These are phyloP conservation scores for Hemileccinum impolitum DNA, from an alignment of 768 basidiomycete species.

Conservation along the genomic window DNA sequence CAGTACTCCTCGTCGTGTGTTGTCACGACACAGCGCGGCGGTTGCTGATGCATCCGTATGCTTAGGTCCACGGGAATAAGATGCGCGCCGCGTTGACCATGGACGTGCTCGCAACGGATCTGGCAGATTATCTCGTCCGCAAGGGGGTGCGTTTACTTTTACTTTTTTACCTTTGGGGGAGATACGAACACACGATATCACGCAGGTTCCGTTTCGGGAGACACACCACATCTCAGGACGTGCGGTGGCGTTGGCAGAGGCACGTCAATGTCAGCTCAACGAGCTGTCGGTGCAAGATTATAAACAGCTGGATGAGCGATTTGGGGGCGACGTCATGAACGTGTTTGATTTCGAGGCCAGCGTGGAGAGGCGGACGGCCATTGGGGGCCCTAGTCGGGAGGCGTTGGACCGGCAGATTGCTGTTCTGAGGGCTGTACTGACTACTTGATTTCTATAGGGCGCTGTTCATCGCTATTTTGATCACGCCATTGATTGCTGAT, in stretches of 20 bases:
- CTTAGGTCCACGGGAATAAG: conserved; percentile 81
- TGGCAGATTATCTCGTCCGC: conserved; percentile 97
- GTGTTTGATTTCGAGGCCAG: conserved; percentile 96
- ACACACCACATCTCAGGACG: conserved; percentile 98
- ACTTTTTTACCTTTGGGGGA: not conserved
- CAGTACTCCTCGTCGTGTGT: conserved; percentile 27
- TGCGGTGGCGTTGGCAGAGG: conserved; percentile 92
- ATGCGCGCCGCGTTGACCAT: conserved; percentile 91
- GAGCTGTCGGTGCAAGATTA: conserved; percentile 79
- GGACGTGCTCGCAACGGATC: conserved; percentile 98
- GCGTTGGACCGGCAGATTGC: conserved; percentile 86
- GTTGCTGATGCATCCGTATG: not conserved
- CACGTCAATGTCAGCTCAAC: conserved; percentile 74
- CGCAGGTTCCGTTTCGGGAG: conserved; percentile 94
- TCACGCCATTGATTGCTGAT: no score
- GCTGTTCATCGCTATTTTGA: not conserved
- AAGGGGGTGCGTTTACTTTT: conserved; percentile 73
- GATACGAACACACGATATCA: not conserved
- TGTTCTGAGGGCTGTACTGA: conserved; percentile 62
- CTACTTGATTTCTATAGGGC: conserved; percentile 17
- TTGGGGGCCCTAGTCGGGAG: conserved; percentile 84
- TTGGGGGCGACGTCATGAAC: conserved; percentile 73
- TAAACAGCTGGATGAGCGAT: conserved; percentile 69
- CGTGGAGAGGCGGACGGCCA: conserved; percentile 87
- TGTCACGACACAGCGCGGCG: not conserved